Evolutionary conservation across 768 basidiomycete species (phyloP), one percentile per base, ranked within the genome.

Genomic region (Thelephora aurantiotincta): DNA sequence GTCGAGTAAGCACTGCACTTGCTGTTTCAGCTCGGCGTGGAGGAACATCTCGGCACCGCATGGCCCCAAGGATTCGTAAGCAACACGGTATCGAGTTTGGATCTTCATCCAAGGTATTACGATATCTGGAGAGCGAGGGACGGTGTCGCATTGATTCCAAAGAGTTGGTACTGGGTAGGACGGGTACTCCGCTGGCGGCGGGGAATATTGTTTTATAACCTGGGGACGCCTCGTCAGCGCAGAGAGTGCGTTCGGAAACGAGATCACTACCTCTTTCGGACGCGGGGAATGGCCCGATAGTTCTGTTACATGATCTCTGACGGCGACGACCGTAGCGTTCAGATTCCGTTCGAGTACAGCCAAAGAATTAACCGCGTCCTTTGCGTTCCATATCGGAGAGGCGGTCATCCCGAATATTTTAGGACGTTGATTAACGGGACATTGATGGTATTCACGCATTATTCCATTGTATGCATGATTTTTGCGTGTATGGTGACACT

Each of bases 361-460:
- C 16, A 93, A 64, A 2, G 84, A 83, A 19, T 72, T 72, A 16
- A 65, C 60, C 0, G 86, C 77, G 46, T 87, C 74, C 52, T 75
- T 80, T 11, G 77, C 71, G 52, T 86, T 84, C 82, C 83, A 89
- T 20, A 90, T 78, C 0, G 90, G 90, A 14, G 86, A 90, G 0
- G 91, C 91, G 0, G 91, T 93, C 80, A 94, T 84, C 2, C 91
- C 91, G 51, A 93, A 87, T n/a, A 94, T 70, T 58, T 85, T 89
- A 9, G 87, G 85, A n/a, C 82, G 69, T 16, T 65, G 55, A 1
- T 55, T 44, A 22, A 36, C 55, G 35, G 64, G 68, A 38, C 59
- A 66, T 46, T 68, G 68, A 51, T 71, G 77, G 57, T 78, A 75
- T 43, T 77, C 69, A 16, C 66, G 65, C 73, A 80, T 74, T 48